A percentile compares a stretch with the other conserved stretches of the same genome.
Evolutionary conservation across 306 rosid species (phyloP).

Genomic region (Sicyos baderoa): DNA sequence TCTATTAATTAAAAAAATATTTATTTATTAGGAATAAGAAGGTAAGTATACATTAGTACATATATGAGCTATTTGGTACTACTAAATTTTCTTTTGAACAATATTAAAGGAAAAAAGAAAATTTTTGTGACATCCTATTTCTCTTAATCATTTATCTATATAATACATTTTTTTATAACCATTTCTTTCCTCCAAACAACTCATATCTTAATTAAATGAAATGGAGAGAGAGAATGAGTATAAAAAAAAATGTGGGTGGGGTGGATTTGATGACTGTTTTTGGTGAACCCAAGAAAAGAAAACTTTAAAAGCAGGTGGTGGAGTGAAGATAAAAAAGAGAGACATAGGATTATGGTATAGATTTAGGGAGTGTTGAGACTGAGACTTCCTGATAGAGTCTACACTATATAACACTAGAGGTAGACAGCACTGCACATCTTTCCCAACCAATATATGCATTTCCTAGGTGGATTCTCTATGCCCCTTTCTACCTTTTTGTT

Average conservation of each 20-base stretch:
- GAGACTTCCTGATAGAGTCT: not conserved
- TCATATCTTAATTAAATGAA: too few relatives aligned
- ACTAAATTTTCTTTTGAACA: too few relatives aligned
- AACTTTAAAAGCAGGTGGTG: not conserved
- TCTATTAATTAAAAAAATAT: too few relatives aligned
- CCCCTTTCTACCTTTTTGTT: not conserved
- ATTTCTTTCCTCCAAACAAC: too few relatives aligned
- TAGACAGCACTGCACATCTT: not conserved
- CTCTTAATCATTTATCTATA: too few relatives aligned
- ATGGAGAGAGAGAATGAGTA: not conserved
- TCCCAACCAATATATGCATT: constrained; percentile 7
- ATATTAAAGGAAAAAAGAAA: too few relatives aligned
- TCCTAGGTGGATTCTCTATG: constrained; percentile 15
- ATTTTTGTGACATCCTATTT: too few relatives aligned
- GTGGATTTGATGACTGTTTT: not conserved
- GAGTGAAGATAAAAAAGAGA: not conserved
- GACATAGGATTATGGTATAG: not conserved
- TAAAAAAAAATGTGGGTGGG: not conserved
- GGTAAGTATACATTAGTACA: too few relatives aligned
- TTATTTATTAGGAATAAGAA: too few relatives aligned
- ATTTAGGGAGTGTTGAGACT: not conserved
- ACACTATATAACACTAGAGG: not conserved
- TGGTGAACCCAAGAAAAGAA: not conserved
- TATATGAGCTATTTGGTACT: too few relatives aligned
- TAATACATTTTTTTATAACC: too few relatives aligned